Conservation (phyloP, 805 yeast species). For the Dipodascus geniculatus region DNA sequence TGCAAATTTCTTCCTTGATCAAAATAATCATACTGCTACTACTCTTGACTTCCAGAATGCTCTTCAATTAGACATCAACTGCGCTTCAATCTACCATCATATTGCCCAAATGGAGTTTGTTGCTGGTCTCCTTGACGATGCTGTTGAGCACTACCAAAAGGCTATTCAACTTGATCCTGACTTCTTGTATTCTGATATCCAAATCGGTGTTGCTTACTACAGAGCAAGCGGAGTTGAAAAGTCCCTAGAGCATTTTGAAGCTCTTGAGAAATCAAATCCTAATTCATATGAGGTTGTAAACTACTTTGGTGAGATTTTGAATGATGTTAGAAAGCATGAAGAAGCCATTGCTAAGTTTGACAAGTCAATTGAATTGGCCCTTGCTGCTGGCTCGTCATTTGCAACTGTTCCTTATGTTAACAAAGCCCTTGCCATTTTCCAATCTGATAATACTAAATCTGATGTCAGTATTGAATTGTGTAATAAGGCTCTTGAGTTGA, state of each 20-base stretch:
- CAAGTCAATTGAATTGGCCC: slow-evolving; percentile 57
- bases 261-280: slow-evolving; percentile 28
- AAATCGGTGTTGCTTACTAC: slow-evolving; percentile 84
- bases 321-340: slow-evolving; percentile 61
- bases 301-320: slow-evolving; percentile 88
- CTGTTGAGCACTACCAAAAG: slow-evolving; percentile 62
- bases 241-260: slow-evolving; percentile 49
- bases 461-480: slow-evolving; percentile 56
- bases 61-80: slow-evolving; percentile 49
- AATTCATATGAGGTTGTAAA: slow-evolving; percentile 85
- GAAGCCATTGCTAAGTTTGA: slow-evolving; percentile 80
- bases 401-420: slow-evolving; percentile 84
- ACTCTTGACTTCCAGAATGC: slow-evolving; percentile 61
- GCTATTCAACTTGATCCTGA: slow-evolving; percentile 63
- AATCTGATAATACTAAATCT: slow-evolving; percentile 31
- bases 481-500: slow-evolving; percentile 65
- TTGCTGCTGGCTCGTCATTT: slow-evolving; percentile 69
- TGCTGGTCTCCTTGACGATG: slow-evolving; percentile 60
- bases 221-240: slow-evolving; percentile 51
- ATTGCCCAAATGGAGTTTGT: slow-evolving; percentile 86
- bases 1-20: slow-evolving; percentile 76
- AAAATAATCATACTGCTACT: slow-evolving; percentile 50
- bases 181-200: slow-evolving; percentile 79
- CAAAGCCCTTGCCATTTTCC: slow-evolving; percentile 58
- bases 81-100: slow-evolving; percentile 84